phyloP scores from a whole-genome alignment of 371 early-diverging fungal species.

The Rhizopus sp. region DNA sequence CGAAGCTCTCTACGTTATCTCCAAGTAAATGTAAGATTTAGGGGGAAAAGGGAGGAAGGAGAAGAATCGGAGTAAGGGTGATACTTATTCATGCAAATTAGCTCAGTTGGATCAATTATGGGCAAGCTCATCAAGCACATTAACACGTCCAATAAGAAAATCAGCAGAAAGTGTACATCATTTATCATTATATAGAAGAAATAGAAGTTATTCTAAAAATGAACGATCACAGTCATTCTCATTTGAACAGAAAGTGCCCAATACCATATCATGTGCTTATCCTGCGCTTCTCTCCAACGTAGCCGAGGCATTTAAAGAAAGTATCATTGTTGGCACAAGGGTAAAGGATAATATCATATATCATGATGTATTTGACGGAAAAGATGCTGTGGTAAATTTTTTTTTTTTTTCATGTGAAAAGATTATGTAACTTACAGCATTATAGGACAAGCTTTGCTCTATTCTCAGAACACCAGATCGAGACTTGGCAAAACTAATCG shows the following conservation, averaged over 20 bases:
- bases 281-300: slow-evolving; percentile 84
- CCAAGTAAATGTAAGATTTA: slow-evolving; percentile 29
- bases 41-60: slow-evolving; percentile 8
- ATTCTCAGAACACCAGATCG: slow-evolving; percentile 81
- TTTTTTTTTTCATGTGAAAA: not conserved
- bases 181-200: slow-evolving; percentile 26
- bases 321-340: slow-evolving; percentile 52
- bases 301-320: slow-evolving; percentile 69
- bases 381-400: slow-evolving; percentile 78
- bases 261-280: slow-evolving; percentile 52
- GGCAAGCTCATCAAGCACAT: slow-evolving; percentile 27
- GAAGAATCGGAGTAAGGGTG: not conserved
- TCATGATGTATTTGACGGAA: slow-evolving; percentile 79
- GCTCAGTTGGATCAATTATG: slow-evolving; percentile 22
- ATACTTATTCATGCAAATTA: slow-evolving; percentile 7
- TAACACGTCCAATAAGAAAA: slow-evolving; percentile 40
- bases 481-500: slow-evolving; percentile 78
- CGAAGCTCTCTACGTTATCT: slow-evolving; percentile 45
- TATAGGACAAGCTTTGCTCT: slow-evolving; percentile 65
- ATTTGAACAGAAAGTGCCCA: slow-evolving; percentile 25
- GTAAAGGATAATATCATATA: slow-evolving; percentile 81
- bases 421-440: not conserved
- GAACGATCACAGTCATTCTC: slow-evolving; percentile 52
- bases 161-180: slow-evolving; percentile 42
- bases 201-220: slow-evolving; percentile 32